Conservation (phyloP, 768 basidiomycete species). For the Daedaleopsis sinensis region DNA sequence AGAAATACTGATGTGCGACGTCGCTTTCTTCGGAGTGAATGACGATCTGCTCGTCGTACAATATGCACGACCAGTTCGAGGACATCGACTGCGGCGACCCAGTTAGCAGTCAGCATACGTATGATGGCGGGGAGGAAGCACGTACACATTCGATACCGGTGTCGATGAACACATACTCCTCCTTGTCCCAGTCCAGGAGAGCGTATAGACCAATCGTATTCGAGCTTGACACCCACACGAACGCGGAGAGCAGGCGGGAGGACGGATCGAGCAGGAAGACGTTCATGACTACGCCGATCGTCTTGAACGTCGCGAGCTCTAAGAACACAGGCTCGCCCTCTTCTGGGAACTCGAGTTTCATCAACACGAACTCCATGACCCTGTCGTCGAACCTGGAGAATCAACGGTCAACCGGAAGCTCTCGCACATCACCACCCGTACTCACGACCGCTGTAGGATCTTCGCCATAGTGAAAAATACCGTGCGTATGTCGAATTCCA, state of each 20-base stretch:
- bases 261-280: slow-evolving; percentile 74
- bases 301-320: slow-evolving; percentile 63
- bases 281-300: slow-evolving; percentile 73
- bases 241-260: slow-evolving; percentile 61
- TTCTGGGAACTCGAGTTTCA: slow-evolving; percentile 65
- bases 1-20: slow-evolving; percentile 69
- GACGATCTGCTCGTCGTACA: slow-evolving; percentile 67
- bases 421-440: background rate
- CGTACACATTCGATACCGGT: slow-evolving; percentile 75
- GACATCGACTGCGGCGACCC: slow-evolving; percentile 50
- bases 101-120: background rate
- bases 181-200: slow-evolving; percentile 65
- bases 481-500: slow-evolving; percentile 71
- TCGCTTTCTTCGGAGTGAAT: slow-evolving; percentile 75
- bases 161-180: slow-evolving; percentile 72
- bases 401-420: background rate
- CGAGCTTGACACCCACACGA: slow-evolving; percentile 63
- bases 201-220: slow-evolving; percentile 65
- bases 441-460: slow-evolving; percentile 39
- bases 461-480: slow-evolving; percentile 81
- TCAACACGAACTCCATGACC: slow-evolving; percentile 72
- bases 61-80: slow-evolving; percentile 79
- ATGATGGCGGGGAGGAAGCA: slow-evolving; percentile 20
- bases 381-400: slow-evolving; percentile 46
- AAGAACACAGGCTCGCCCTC: slow-evolving; percentile 50